Evolutionary conservation across 108 stramenopile genomes (phyloP), one percentile per base, ranked within the genome.

Genomic region (Cyclotella choctawhatcheeana): DNA sequence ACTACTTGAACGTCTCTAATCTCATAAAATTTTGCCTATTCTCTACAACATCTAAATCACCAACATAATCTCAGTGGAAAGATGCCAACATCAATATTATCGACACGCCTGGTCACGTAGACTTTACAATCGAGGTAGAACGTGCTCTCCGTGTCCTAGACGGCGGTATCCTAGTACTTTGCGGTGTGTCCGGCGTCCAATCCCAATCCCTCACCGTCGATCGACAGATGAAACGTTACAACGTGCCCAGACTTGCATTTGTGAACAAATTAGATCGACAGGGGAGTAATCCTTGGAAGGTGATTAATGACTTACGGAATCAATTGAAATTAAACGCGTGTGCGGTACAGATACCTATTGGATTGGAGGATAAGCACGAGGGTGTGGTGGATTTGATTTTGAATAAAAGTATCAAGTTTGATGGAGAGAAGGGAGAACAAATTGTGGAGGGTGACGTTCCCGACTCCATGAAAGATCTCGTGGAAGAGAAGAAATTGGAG

Each of bases 211-310:
- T 99, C n/a, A 99, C 99, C 2, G 98, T 99, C 0, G 98, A 99
- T 78, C 86, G 99, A 17, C 99, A 99, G 85, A 99, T 99, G 98
- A 98, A 99, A 77, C 90, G 97, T 31, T 99, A 99, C 84, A 94
- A 96, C 44, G 97, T 99, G 18, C 99, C 99, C 10, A 85, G 99
- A 30, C 76, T 99, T 44, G 99, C 98, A 14, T 99, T 99, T 82
- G 88, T 99, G 65, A 99, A 99, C 84, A 99, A 99, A 82, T 84
- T 99, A 45, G 99, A 99, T 81, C 85, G 99, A 59, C 86, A 91
- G 73, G 99, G 99, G 16, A 84, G 94, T 6, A 97, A 98, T 74
- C 98, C 98, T 6, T 80, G 71, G 61, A 88, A 88, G 76, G 97
- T 98, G n/a, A 88, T 98, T 56, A 81, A 62, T 24, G 92, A 93